Base-by-base conservation (phyloP, 148 eudicot genomes). In the Linanthus parryae region DNA sequence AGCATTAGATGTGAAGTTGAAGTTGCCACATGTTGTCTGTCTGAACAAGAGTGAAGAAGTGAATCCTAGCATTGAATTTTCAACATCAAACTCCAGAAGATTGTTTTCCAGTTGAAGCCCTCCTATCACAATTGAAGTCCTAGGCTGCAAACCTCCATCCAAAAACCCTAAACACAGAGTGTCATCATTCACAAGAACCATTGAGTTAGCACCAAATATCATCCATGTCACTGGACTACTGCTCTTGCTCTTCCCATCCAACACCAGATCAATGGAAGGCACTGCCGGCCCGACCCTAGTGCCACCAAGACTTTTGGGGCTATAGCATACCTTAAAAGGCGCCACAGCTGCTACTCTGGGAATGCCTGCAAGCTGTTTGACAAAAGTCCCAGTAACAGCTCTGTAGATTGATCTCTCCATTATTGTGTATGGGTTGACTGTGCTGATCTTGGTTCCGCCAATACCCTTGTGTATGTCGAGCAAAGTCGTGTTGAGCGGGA, bases 111-210 rank as follows among this genome's bases (percentile, higher is more conserved):
- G 20, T 44, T 86, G 95, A 45, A 68, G 18, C 22, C 74, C 95
- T 35, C 95, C 95, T 4, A 86, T 70, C 20, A 83, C 90, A 1
- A 83, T 69, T 0, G 95, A 57, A 3, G 90, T 80, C 64, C 80
- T 75, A 0, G 78, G 65, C n/a, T 48, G 54, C 7, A 17, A 26
- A 0, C 90, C 95, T 0, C 82, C 87, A 50, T 86, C 75, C 1
- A 86, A 58, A 15, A 80, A 61, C 4, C 77, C 91, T 1, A 83
- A 68, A 26, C 91, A 87, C 14, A 71, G 1, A 24, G 71, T 88
- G 6, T 73, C 27, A 1, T 69, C 75, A 8, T 46, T 75, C 43
- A 87, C 80, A 6, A 14, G 35, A 3, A 87, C 91, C 87, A 86
- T 75, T 7, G 87, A 77, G 26, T 86, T 86, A 13, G 84, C 61